These are phyloP conservation scores for Ligustrum vulgare DNA, from an alignment of 257 asterid genomes.

Conservation along the genomic window DNA sequence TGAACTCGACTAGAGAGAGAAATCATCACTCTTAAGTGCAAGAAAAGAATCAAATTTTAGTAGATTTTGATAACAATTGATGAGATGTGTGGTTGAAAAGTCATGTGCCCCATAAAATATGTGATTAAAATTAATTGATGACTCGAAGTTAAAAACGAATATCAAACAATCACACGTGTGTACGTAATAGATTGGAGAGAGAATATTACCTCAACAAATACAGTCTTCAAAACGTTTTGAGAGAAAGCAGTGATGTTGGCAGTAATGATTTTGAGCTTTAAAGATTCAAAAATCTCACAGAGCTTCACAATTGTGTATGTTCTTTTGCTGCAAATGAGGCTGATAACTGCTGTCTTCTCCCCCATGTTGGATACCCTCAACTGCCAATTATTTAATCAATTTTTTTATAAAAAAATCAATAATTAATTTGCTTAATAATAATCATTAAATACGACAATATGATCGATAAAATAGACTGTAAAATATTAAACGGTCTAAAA, in stretches of 20 bases:
- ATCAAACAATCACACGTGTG: too few relatives aligned
- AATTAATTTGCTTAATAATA: not conserved
- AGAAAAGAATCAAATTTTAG: too few relatives aligned
- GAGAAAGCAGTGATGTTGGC: constrained; percentile 55
- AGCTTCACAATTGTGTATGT: constrained; percentile 60
- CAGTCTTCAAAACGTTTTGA: constrained; percentile 55
- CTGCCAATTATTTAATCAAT: constrained; percentile 34
- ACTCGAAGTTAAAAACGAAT: too few relatives aligned
- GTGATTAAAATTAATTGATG: too few relatives aligned
- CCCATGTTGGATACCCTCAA: constrained; percentile 61
- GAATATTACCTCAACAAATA: constrained; percentile 56
- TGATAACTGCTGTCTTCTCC: constrained; percentile 57
- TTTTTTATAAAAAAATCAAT: not conserved
- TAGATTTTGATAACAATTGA: too few relatives aligned
- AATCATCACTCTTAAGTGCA: not conserved
- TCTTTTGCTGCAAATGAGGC: constrained; percentile 58
- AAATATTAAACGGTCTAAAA: too few relatives aligned
- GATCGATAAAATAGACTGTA: not conserved
- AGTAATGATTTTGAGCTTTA: constrained; percentile 63
- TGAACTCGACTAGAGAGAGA: not conserved
- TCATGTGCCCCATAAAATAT: too few relatives aligned
- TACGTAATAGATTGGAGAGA: not conserved
- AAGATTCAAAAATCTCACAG: constrained; percentile 64
- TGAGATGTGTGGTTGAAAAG: too few relatives aligned
- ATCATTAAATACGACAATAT: too few relatives aligned